Conservation (phyloP, 2,329 filamentous ascomycete species). For the Magnaporthales sp. region DNA sequence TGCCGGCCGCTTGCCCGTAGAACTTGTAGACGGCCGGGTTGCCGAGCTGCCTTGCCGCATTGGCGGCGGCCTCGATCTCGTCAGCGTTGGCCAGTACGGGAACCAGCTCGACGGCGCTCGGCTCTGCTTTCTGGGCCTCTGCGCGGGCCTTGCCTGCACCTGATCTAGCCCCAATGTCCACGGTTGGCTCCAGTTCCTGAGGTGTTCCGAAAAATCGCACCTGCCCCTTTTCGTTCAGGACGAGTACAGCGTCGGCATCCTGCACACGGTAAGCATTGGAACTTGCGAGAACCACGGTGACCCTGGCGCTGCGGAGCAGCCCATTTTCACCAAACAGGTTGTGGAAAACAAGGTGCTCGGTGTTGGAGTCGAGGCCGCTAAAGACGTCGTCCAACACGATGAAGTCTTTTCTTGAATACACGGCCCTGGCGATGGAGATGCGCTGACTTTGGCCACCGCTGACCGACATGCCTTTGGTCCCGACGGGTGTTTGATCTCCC, state of each 20-base stretch:
- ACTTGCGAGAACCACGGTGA: constrained; percentile 34
- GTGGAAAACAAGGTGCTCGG: constrained; percentile 30
- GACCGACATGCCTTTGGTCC: constrained; percentile 18
- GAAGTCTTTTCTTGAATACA: constrained; percentile 30
- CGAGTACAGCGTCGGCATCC: constrained; percentile 31
- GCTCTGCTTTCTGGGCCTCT: background rate
- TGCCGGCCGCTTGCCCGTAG: background rate
- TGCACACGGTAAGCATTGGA: constrained; percentile 22
- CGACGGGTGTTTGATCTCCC: constrained; percentile 17
- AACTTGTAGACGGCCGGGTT: constrained; percentile 2
- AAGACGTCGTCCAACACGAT: constrained; percentile 38
- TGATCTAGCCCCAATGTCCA: constrained; percentile 24
- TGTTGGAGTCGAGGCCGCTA: constrained; percentile 35
- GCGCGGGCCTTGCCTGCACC: constrained; percentile 5
- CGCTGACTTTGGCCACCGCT: constrained; percentile 22
- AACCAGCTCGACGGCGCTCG: background rate
- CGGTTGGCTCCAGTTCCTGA: background rate
- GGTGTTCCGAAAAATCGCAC: constrained; percentile 9
- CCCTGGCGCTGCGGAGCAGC: constrained; percentile 25
- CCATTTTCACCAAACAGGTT: constrained; percentile 31
- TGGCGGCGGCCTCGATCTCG: background rate
- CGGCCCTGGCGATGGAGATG: constrained; percentile 34
- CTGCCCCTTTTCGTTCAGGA: constrained; percentile 18
- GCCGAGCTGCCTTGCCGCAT: background rate
- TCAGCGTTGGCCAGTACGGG: background rate